These are phyloP conservation scores for Exophiala viscosa DNA, from an alignment of 2,329 filamentous ascomycete species.

Conservation along the genomic window DNA sequence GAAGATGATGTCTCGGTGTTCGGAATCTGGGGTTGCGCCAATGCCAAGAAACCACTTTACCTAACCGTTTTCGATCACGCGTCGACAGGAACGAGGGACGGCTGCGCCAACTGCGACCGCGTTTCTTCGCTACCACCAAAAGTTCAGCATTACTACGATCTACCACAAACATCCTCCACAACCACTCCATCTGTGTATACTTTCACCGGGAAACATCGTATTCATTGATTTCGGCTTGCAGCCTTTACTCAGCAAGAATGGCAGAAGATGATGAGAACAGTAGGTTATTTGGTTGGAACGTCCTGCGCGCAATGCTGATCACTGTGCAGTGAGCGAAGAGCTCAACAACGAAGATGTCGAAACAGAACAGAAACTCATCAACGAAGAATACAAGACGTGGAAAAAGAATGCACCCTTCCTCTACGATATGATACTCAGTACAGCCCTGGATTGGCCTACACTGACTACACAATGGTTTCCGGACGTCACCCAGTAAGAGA, in stretches of 20 bases:
- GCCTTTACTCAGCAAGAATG: conserved; percentile 14
- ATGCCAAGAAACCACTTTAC: neutral
- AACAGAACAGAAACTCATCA: conserved; percentile 28
- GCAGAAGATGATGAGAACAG: conserved; percentile 30
- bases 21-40: neutral
- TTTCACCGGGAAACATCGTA: neutral
- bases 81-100: neutral
- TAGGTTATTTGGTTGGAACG: conserved; percentile 14
- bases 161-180: neutral
- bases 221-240: neutral
- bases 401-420: conserved; percentile 99
- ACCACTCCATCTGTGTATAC: neutral
- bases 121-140: neutral
- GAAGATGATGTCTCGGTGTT: neutral
- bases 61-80: conserved; percentile 1
- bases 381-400: conserved; percentile 95
- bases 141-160: neutral
- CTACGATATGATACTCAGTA: conserved; percentile 95
- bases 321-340: conserved; percentile 46
- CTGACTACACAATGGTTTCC: conserved; percentile 98
- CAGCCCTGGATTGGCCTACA: conserved; percentile 94
- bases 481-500: conserved; percentile 71
- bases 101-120: neutral
- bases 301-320: conserved; percentile 7
- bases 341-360: conserved; percentile 77